Conservation (phyloP, 345 rosid genomes). For the Citrus sp. region DNA sequence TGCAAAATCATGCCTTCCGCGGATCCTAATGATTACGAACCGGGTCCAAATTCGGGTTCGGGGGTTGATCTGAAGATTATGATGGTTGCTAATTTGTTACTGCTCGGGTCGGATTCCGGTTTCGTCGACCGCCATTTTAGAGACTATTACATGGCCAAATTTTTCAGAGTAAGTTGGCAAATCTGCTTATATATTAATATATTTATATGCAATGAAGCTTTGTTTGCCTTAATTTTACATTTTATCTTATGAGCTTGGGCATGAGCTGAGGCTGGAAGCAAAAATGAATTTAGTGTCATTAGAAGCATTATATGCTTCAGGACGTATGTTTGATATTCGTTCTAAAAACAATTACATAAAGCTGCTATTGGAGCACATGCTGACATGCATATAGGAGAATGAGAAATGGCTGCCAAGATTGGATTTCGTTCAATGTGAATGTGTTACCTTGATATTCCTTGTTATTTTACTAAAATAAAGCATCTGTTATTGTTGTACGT, state of each 20-base stretch:
- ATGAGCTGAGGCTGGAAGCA: too few species aligned
- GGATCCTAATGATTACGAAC: slow-evolving; percentile 11
- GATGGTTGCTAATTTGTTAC: slow-evolving; percentile 51
- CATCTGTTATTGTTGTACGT: neutral
- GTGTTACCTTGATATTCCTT: neutral
- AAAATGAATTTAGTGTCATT: neutral
- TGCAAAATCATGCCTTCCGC: slow-evolving; percentile 33
- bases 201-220: neutral
- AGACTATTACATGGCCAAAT: slow-evolving; percentile 51
- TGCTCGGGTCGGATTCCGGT: slow-evolving; percentile 42
- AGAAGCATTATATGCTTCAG: neutral
- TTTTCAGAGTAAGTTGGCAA: slow-evolving; percentile 37
- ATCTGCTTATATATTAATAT: neutral
- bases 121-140: slow-evolving; percentile 36
- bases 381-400: neutral
- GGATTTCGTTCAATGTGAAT: neutral
- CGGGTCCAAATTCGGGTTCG: neutral
- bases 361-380: neutral
- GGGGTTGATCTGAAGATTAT: slow-evolving; percentile 42
- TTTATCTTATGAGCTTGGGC: neutral
- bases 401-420: neutral
- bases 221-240: neutral
- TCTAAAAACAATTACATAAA: neutral
- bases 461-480: neutral
- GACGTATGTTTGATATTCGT: neutral